Percentiles rank a stretch among this genome's conserved stretches.
These are phyloP conservation scores for Triticum turgidum DNA, from an alignment of 176 grass and related monocot genomes.

Conservation along the genomic window DNA sequence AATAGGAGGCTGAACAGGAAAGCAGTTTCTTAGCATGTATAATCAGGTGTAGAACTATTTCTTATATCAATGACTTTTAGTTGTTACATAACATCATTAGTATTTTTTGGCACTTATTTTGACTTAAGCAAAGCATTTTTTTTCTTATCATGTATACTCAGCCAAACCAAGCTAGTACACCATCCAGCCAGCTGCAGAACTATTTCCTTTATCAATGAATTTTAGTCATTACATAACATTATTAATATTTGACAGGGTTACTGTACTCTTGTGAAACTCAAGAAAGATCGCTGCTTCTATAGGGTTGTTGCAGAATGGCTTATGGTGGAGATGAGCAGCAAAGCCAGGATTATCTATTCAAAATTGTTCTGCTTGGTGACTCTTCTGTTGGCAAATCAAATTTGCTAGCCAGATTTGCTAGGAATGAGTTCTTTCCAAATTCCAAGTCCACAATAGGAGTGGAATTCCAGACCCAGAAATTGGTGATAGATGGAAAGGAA, in stretches of 20 bases:
- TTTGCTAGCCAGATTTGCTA: conserved; percentile 63
- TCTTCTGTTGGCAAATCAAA: conserved; percentile 75
- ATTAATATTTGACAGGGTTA: conserved; percentile 6
- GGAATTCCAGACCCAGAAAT: conserved; percentile 68
- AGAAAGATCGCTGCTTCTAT: background rate
- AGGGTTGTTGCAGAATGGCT: conserved; percentile 38
- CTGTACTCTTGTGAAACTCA: conserved; percentile 11
- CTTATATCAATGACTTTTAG: background rate
- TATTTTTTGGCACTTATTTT: background rate
- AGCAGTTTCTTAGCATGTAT: background rate
- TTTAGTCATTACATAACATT: background rate
- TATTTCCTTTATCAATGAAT: background rate
- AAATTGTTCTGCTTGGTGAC: conserved; percentile 63
- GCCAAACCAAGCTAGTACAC: too few species aligned
- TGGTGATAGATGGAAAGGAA: conserved; percentile 74
- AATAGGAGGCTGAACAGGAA: background rate
- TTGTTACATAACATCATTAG: background rate
- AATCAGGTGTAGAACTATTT: background rate
- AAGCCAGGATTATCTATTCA: conserved; percentile 68
- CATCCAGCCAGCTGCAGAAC: too few species aligned
- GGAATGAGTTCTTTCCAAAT: conserved; percentile 65
- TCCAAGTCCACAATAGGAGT: conserved; percentile 73
- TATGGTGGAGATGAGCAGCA: conserved; percentile 54
- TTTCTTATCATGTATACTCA: background rate
- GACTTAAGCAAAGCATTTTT: background rate